Base-by-base conservation (phyloP, 1,284 basidiomycete species). In the Ceratobasidium sp. region DNA sequence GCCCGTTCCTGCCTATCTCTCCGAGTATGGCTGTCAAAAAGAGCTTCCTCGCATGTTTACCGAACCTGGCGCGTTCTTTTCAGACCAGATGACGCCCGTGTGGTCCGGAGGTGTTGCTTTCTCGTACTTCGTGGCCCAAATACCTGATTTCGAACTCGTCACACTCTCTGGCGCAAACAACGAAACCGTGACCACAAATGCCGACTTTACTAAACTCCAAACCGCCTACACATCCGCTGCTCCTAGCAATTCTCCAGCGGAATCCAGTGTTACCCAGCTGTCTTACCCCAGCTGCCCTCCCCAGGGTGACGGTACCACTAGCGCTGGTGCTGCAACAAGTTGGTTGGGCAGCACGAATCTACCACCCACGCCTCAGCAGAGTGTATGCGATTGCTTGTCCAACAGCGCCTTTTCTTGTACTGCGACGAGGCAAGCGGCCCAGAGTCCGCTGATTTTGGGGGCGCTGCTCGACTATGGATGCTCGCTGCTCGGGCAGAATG, bases 91-190 rank as follows among this genome's bases (percentile, higher is more conserved):
- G 89, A 89, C 92, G 12, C 85, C 92, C 80, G 91, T 93, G 67
- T 97, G 94, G 90, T 96, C 94, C 40, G 96, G 96, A 79, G 96
- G 94, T 71, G 84, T 98, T 61, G 96, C 96, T 0, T 97, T 97
- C 86, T 76, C 72, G 20, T 95, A 95, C 84, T 96, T 97, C 89
- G 92, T 93, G 1, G 94, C 94, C 10, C 72, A 76, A 28, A 81
- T 84, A 23, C 93, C 93, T 72, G 88, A 94, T 82, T 98, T 95
- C 81, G 96, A 95, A 23, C 94, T 97, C 88, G 93, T 95, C 80
- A 93, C 88, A 26, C 89, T 97, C 46, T 76, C 72, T 80, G 91
- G 90, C 0, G 13, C 86, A 44, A 90, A 94, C 82, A 89, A 89
- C 77, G 88, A 83, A 70, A 89, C 90, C 9, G 92, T 94, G 71